A percentile compares a stretch with the other conserved stretches of the same genome.
Evolutionary conservation across 2,329 filamentous ascomycete genomes (phyloP).

Genomic region (Botrytis fabae): DNA sequence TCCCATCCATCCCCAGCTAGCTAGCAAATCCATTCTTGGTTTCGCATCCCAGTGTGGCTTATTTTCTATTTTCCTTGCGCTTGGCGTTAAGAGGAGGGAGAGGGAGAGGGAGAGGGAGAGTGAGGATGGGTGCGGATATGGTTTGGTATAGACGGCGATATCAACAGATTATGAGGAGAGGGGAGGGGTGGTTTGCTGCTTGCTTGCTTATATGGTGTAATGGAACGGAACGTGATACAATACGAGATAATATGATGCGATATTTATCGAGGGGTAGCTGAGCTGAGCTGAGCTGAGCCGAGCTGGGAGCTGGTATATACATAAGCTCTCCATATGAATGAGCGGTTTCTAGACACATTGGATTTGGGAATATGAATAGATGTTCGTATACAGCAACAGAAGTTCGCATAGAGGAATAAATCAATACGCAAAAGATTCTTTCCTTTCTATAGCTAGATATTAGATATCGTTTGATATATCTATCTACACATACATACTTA

Average conservation of each 20-base stretch:
- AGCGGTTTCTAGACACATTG: too few species aligned
- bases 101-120: too few species aligned
- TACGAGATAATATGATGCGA: too few species aligned
- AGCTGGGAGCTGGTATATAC: neutral
- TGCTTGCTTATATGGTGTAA: neutral
- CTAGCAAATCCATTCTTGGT: neutral
- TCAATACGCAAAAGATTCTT: too few species aligned
- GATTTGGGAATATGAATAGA: too few species aligned
- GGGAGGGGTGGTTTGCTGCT: too few species aligned
- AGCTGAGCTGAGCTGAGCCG: neutral
- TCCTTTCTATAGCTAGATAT: too few species aligned
- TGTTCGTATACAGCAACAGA: too few species aligned
- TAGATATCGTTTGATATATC: too few species aligned
- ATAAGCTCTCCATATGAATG: neutral
- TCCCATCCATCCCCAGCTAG: neutral
- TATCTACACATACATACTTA: too few species aligned
- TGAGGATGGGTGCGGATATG: neutral
- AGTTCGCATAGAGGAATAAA: too few species aligned
- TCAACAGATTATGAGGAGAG: neutral
- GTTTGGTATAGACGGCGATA: neutral
- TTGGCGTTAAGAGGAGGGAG: neutral
- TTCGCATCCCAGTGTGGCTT: constrained; percentile 1
- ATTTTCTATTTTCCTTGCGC: neutral
- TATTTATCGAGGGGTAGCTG: neutral
- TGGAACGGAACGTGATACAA: too few species aligned